Conservation (phyloP, 2,329 filamentous ascomycete genomes). For the Ophiostoma ulmi region DNA sequence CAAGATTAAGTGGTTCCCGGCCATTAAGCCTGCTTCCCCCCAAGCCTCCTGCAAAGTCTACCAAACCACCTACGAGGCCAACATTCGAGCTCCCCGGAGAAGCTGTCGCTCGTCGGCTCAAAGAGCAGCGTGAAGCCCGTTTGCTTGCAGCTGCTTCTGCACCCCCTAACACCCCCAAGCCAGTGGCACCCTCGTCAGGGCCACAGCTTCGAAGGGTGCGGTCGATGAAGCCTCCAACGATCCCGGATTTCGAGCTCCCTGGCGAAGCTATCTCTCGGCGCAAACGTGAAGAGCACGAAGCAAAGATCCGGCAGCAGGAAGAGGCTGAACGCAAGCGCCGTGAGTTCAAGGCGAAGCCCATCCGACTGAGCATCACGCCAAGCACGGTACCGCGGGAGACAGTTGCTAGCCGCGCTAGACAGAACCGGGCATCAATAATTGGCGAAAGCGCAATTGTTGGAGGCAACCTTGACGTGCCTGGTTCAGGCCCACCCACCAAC, state of each 20-base stretch:
- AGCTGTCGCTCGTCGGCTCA: slow-evolving; percentile 52
- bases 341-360: slow-evolving; percentile 59
- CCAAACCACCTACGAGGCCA: slow-evolving; percentile 50
- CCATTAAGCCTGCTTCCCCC: slow-evolving; percentile 43
- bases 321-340: slow-evolving; percentile 56
- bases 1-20: slow-evolving; percentile 30
- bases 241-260: slow-evolving; percentile 57
- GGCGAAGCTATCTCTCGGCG: slow-evolving; percentile 55
- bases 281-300: slow-evolving; percentile 53
- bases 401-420: slow-evolving; percentile 52
- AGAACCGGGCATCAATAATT: slow-evolving; percentile 36
- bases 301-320: slow-evolving; percentile 51
- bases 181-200: slow-evolving; percentile 23
- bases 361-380: slow-evolving; percentile 43
- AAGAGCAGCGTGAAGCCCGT: slow-evolving; percentile 55
- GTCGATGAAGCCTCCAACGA: slow-evolving; percentile 48
- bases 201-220: slow-evolving; percentile 40
- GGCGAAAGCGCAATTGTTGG: neutral
- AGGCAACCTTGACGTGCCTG: slow-evolving; percentile 14
- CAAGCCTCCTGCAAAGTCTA: slow-evolving; percentile 47
- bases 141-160: slow-evolving; percentile 32
- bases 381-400: slow-evolving; percentile 51
- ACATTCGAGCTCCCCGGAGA: slow-evolving; percentile 61
- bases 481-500: slow-evolving; percentile 22
- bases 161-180: slow-evolving; percentile 15